Base-by-base conservation (phyloP, 1,139 yeast genomes). In the Pichia sp. region DNA sequence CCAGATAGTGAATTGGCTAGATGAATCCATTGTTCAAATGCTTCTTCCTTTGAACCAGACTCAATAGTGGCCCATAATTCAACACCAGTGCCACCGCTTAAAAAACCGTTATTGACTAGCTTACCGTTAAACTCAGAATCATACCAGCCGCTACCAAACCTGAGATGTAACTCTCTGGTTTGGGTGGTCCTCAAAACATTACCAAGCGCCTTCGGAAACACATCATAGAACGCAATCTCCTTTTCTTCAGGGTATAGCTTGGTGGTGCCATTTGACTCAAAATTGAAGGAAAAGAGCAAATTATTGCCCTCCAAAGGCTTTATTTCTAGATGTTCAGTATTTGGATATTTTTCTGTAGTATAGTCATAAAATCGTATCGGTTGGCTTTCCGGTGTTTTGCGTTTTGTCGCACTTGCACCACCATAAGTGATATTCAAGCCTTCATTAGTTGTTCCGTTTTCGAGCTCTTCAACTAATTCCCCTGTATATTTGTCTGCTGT, bases 111-210 rank as follows among this genome's bases (percentile, higher is more conserved):
- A 41, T 69, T 66, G 0, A 97, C 97, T 42, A 86, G 71, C 41
- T 72, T 67, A 0, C 98, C 98, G 95, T 97, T 92, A 5, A 75
- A 67, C 49, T 84, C 86, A 0, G 90, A 70, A 57, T 92, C 96
- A 95, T 97, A 92, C 82, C 92, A 85, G 1, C 98, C 99, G 60
- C 87, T 95, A 1, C 95, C 78, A 60, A 94, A 90, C 43, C 97
- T 66, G 48, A 92, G 66, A 61, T 86, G 95, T 43, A 94, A 68
- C 54, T 86, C 92, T 46, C 85, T 69, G 0, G 95, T 76, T 49
- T 75, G 72, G 2, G 95, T 75, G 11, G 73, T 66, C 39, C 77
- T 80, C 28, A 94, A 59, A 5, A 92, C 72, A 36, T 95, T 95
- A 2, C 90, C 92, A 23, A 94, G 66, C 0, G 90, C 71, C 49